Base-by-base conservation (phyloP, 495 filamentous ascomycete genomes). In the Penicillium arizonense region DNA sequence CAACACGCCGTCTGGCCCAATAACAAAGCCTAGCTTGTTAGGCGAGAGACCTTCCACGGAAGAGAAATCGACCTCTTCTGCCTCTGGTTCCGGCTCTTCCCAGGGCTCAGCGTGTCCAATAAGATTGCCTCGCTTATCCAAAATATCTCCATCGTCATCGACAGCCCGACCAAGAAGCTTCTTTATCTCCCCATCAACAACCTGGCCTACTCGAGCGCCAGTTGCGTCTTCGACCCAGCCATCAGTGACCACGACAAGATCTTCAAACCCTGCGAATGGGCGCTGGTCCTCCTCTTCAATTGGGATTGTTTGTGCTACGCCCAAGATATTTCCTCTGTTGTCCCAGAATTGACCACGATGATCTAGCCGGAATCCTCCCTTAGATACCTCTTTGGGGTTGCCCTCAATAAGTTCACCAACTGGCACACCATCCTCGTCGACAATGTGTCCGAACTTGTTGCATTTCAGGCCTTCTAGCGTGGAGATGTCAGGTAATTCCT, bases 11-110 rank as follows among this genome's bases (percentile, higher is more conserved):
- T 88, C 79, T 3, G 80, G 72, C 18, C 85, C 82, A 33, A 91
- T 83, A 47, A 94, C 84, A 55, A 87, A 86, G 46, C 90, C 90
- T 32, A 80, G 70, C 74, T 94, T 96, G 80, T 91, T 93, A 63
- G 90, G 81, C 30, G 74, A 79, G 63, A 82, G 81, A 52, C 82
- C 82, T 30, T 84, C 80, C 30, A 94, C 71, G 23, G 78, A 68
- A 0, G 86, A 87, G 23, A 87, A 76, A 63, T 95, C 87, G 37
- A 47, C 13, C 37, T 65, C 42, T 58, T 79, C 80, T 30, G 74
- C 71, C 57, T 81, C 78, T 8, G 28, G 28, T 2, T 77, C 78
- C 28, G 71, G 32, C n/a, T 47, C 44, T 3, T 32, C 32, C n/a
- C 36, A 38, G 30, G 42, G 80, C 62, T 87, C 83, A 24, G 82